A percentile compares a stretch with the other conserved stretches of the same genome.
Conservation (phyloP, 768 basidiomycete genomes). For the Boletales sp. region DNA sequence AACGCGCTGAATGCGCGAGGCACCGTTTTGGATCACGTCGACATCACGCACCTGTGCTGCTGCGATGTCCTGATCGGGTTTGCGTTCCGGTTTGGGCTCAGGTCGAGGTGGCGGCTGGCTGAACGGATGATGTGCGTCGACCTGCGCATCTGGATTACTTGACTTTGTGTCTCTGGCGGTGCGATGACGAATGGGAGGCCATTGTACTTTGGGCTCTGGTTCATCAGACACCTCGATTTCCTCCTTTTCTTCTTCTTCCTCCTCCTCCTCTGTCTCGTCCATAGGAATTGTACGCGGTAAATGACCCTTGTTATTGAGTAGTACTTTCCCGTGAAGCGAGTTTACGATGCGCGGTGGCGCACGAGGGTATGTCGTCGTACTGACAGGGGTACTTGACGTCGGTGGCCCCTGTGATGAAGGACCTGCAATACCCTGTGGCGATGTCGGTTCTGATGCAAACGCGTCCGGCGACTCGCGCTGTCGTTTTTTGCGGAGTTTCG, state of each 20-base stretch:
- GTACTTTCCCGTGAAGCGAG: constrained; percentile 12
- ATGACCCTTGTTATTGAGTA: constrained; percentile 11
- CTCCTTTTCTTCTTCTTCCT: not conserved
- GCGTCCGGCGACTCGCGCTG: constrained; percentile 6
- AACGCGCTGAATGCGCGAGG: constrained; percentile 2
- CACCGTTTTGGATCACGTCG: not conserved
- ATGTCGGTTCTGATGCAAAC: constrained; percentile 16
- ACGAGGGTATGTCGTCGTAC: not conserved
- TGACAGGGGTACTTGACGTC: not conserved
- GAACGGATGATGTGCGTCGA: constrained; percentile 12
- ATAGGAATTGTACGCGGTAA: constrained; percentile 6
- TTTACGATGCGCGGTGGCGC: constrained; percentile 24
- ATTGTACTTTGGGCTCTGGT: not conserved
- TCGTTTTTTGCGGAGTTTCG: constrained; percentile 11
- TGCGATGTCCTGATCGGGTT: too few species aligned
- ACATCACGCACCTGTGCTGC: not conserved
- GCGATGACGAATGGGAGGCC: constrained; percentile 15
- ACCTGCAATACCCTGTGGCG: constrained; percentile 1
- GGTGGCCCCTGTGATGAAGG: not conserved
- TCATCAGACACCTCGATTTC: not conserved
- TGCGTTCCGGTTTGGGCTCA: not conserved
- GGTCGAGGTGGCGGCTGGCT: constrained; percentile 4
- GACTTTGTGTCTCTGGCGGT: not conserved
- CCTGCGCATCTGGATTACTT: not conserved
- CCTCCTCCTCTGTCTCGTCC: not conserved